Evolutionary conservation across 345 rosid genomes (phyloP), one percentile per base, ranked within the genome.

Genomic region (Syzygium aqueum): DNA sequence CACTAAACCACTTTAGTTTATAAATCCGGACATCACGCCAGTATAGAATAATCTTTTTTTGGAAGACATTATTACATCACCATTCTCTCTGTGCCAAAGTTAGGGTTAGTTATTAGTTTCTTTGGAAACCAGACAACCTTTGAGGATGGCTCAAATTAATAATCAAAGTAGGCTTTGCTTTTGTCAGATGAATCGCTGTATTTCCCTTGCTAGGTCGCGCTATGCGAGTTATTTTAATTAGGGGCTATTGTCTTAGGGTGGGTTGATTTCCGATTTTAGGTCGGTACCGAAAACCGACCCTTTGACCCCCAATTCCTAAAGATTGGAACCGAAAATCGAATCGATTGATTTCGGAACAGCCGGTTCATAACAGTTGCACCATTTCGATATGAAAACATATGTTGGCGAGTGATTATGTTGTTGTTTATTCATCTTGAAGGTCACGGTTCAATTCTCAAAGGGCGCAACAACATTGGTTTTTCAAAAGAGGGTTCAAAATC

Each of bases 271-370:
- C 4, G 0, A 19, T 73, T 33, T 73, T 33, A 4, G 13, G 5
- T 22, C 0, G 0, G 14, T 33, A 67, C 22, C 10, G 27, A 25
- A 23, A 33, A 21, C 21, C 80, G 11, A 73, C 25, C 27, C 9
- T 73, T 33, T 67, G 22, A 9, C 40, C 80, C 12, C 46, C 6
- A 67, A 67, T 67, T 67, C 25, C 46, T 33, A 67, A 67, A 67
- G 22, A 33, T 67, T 33, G 12, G 46, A 67, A 28, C 14, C 1
- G 5, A 2, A 6, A 19, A 22, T 6, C 5, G 37, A 8, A 73
- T 11, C 7, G 1, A 0, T 37, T 7, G 1, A 0, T 33, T 19
- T 7, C 5, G 22, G 14, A 61, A 61, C 5, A 12, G 2, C 33
- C 30, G 14, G 17, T 61, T n/a, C 10, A 61, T 61, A 61, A n/a